These are phyloP conservation scores for Trichoderma aggressivum DNA, from an alignment of 2,329 filamentous ascomycete genomes.

Conservation along the genomic window DNA sequence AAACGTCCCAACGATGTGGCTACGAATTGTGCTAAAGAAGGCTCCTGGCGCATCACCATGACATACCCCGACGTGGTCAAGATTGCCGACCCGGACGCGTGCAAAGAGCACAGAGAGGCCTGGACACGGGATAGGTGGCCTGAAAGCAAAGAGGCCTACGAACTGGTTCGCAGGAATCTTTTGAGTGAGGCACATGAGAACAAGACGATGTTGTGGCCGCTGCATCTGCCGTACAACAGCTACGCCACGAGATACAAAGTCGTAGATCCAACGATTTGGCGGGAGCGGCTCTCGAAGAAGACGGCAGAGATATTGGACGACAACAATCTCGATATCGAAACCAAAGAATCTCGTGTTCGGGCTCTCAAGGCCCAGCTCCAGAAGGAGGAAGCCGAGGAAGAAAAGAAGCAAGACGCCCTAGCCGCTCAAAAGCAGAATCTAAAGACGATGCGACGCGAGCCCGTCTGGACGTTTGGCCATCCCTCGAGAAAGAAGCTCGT, in stretches of 20 bases:
- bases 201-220: constrained; percentile 41
- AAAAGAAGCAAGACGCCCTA: neutral
- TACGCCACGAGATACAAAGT: neutral
- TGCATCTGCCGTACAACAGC: constrained; percentile 25
- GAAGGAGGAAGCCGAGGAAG: constrained; percentile 13
- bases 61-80: constrained; percentile 31
- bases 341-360: neutral
- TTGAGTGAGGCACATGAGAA: constrained; percentile 45
- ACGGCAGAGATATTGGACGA: neutral
- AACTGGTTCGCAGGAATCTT: constrained; percentile 37
- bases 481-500: constrained; percentile 22
- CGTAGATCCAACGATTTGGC: neutral
- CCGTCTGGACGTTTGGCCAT: constrained; percentile 33
- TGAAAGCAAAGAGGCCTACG: neutral
- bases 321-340: neutral
- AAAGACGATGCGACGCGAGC: constrained; percentile 27
- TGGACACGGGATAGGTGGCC: neutral
- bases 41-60: constrained; percentile 20
- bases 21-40: constrained; percentile 16
- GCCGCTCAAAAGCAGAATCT: neutral
- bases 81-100: constrained; percentile 30
- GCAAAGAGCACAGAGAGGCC: neutral
- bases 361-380: neutral
- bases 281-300: neutral
- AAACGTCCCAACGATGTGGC: constrained; percentile 22